Conservation (phyloP, 2,329 filamentous ascomycete species). For the Talaromyces islandicus region DNA sequence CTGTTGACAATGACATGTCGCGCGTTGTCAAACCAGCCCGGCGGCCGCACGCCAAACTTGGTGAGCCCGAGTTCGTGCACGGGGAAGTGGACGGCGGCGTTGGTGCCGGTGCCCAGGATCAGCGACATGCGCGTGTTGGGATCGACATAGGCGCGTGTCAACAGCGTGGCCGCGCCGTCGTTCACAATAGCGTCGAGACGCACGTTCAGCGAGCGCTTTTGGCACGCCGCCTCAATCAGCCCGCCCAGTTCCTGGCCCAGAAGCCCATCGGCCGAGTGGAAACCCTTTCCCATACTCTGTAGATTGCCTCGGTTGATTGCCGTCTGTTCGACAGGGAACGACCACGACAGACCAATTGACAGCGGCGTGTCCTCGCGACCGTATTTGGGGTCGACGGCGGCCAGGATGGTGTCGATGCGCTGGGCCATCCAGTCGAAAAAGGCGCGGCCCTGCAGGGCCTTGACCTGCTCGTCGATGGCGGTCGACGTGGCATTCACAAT, state of each 20-base stretch:
- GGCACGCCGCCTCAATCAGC: conserved; percentile 55
- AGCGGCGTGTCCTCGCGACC: conserved; percentile 35
- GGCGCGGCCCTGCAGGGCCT: conserved; percentile 47
- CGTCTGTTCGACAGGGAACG: conserved; percentile 61
- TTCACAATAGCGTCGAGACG: conserved; percentile 59
- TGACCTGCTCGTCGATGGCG: conserved; percentile 52
- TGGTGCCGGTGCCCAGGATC: conserved; percentile 60
- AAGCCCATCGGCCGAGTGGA: conserved; percentile 54
- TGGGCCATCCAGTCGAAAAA: conserved; percentile 65
- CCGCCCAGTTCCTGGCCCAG: conserved; percentile 55
- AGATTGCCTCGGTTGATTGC: conserved; percentile 53
- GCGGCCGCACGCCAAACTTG: conserved; percentile 53
- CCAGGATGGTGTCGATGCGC: conserved; percentile 51
- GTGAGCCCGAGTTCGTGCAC: conserved; percentile 46
- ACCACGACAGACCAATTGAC: conserved; percentile 59
- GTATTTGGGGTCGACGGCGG: conserved; percentile 35
- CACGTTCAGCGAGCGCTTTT: conserved; percentile 49
- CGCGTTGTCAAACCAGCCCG: conserved; percentile 52
- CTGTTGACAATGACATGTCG: conserved; percentile 60
- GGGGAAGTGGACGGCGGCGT: conserved; percentile 58
- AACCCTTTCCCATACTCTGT: conserved; percentile 61
- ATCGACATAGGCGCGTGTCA: conserved; percentile 58
- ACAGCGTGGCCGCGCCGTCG: conserved; percentile 56
- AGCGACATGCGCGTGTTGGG: conserved; percentile 56
- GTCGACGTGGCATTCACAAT: conserved; percentile 51